Percentiles rank a stretch among this genome's conserved stretches.
phyloP scores from a whole-genome alignment of 2,329 filamentous ascomycete species.

The Colletotrichum sp. region DNA sequence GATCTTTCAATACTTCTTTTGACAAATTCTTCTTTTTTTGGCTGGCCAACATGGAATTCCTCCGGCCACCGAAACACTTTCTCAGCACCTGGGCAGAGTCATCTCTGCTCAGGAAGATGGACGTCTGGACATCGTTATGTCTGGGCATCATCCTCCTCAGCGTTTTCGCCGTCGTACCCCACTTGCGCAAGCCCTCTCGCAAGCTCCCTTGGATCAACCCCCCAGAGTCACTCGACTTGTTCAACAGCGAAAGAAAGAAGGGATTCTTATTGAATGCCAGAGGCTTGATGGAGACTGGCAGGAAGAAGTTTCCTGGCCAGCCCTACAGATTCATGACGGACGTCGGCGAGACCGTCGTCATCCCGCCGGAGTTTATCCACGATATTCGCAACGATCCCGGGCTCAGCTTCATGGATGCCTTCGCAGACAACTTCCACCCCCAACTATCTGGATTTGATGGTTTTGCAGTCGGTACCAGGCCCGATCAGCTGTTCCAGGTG shows the following conservation, averaged over 20 bases:
- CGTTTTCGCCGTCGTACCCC: neutral
- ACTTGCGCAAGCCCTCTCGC: neutral
- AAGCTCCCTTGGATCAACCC: slow-evolving; percentile 12
- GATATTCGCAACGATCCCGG: slow-evolving; percentile 26
- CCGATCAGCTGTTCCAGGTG: slow-evolving; percentile 7
- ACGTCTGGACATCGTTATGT: neutral
- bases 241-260: neutral
- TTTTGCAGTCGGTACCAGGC: neutral
- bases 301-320: neutral
- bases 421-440: slow-evolving; percentile 11
- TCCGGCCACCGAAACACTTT: neutral
- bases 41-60: neutral
- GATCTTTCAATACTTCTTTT: neutral
- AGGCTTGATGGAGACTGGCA: neutral
- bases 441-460: slow-evolving; percentile 23
- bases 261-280: neutral
- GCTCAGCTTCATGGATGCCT: slow-evolving; percentile 20
- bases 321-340: slow-evolving; percentile 24
- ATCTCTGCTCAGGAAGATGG: neutral
- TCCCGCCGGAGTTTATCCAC: slow-evolving; percentile 22
- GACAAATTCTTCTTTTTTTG: neutral
- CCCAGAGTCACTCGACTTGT: neutral
- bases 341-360: slow-evolving; percentile 22
- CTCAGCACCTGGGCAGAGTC: neutral
- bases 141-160: neutral